Percentiles rank a stretch among this genome's conserved stretches.
Conservation (phyloP, 495 filamentous ascomycete species). For the Trichoderma virens region DNA sequence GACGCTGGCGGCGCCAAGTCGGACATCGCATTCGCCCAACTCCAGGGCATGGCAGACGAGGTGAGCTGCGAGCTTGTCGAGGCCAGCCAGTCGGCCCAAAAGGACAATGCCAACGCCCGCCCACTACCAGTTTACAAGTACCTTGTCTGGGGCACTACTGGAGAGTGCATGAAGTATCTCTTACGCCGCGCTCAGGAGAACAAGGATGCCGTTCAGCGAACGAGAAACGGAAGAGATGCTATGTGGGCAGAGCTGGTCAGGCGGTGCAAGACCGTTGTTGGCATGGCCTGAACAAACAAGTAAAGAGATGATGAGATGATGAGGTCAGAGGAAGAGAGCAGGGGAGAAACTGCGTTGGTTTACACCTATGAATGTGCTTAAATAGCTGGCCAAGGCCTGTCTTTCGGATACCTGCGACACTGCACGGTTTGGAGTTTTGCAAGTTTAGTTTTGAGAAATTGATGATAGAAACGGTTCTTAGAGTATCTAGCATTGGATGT, state of each 20-base stretch:
- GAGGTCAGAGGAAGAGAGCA: neutral
- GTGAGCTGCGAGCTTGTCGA: conserved; percentile 74
- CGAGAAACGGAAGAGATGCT: conserved; percentile 63
- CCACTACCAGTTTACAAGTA: conserved; percentile 74
- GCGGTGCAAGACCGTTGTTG: conserved; percentile 42
- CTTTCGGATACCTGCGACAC: neutral
- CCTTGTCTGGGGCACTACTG: conserved; percentile 81
- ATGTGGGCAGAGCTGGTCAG: conserved; percentile 65
- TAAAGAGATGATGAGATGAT: neutral
- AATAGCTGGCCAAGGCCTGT: neutral
- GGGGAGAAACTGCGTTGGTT: too few species aligned
- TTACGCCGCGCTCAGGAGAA: conserved; percentile 85
- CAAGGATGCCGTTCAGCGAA: conserved; percentile 74
- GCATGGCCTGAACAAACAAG: conserved; percentile 21
- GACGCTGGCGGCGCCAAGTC: conserved; percentile 33
- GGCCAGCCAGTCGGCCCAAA: conserved; percentile 27
- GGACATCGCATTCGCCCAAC: conserved; percentile 75
- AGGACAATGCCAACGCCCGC: conserved; percentile 20
- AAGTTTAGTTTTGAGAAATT: neutral
- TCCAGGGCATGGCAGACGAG: conserved; percentile 97
- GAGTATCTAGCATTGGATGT: neutral
- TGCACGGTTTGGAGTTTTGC: neutral
- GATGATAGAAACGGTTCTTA: neutral
- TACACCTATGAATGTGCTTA: too few species aligned
- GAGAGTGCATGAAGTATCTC: conserved; percentile 91